A percentile compares a stretch with the other conserved stretches of the same genome.
phyloP scores from a whole-genome alignment of 306 rosid species.

The Coriaria nepalensis region DNA sequence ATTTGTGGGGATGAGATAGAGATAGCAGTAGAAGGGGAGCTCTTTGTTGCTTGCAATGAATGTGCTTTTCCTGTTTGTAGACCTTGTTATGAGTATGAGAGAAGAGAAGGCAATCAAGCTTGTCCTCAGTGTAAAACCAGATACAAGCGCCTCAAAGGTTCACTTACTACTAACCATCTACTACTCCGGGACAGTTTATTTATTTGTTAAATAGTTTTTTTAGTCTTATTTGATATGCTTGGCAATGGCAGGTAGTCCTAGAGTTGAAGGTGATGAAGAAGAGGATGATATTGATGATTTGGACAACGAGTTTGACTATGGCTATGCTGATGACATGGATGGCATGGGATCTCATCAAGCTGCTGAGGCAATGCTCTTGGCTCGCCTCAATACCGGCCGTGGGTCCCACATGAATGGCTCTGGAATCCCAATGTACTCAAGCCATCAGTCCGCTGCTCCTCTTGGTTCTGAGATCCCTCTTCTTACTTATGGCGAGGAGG shows the following conservation, averaged over 20 bases:
- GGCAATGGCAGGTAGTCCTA: constrained; percentile 59
- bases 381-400: constrained; percentile 34
- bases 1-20: constrained; percentile 79
- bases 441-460: constrained; percentile 49
- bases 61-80: constrained; percentile 91
- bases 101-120: constrained; percentile 77
- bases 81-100: constrained; percentile 77
- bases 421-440: constrained; percentile 34
- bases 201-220: constrained; percentile 9
- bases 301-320: constrained; percentile 81
- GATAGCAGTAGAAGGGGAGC: constrained; percentile 71
- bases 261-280: constrained; percentile 94
- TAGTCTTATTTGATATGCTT: too few species aligned
- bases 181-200: constrained; percentile 8
- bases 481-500: constrained; percentile 92
- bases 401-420: constrained; percentile 35
- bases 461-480: constrained; percentile 71
- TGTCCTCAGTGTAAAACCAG: constrained; percentile 92
- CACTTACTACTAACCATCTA: too few species aligned
- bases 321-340: constrained; percentile 16
- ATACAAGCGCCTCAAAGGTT: constrained; percentile 81
- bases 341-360: constrained; percentile 22
- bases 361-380: constrained; percentile 33
- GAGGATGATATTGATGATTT: constrained; percentile 88
- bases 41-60: constrained; percentile 88